These are phyloP conservation scores for Gorgonomyces haynaldii DNA, from an alignment of 192 early-diverging fungal genomes.

Conservation along the genomic window DNA sequence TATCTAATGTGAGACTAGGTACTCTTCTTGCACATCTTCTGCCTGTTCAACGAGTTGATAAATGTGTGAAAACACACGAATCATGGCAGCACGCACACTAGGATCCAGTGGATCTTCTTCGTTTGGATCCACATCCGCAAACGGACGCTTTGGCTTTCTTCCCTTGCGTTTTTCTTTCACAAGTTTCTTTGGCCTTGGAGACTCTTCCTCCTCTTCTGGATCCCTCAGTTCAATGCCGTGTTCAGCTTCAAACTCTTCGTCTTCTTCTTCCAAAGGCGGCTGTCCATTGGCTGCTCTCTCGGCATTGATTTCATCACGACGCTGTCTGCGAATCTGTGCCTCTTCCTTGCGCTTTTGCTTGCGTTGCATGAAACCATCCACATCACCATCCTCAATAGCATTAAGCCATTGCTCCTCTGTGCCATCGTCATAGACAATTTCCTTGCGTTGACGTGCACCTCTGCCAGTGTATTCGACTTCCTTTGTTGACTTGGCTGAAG, in stretches of 20 bases:
- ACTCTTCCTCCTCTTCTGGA: slow-evolving; percentile 10
- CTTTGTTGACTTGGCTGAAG: slow-evolving; percentile 23
- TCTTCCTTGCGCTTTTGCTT: slow-evolving; percentile 4
- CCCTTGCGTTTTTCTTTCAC: slow-evolving; percentile 20
- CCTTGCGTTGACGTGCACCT: slow-evolving; percentile 59
- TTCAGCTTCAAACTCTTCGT: slow-evolving; percentile 29
- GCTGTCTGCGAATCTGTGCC: slow-evolving; percentile 11
- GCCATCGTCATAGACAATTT: slow-evolving; percentile 82
- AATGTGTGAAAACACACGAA: slow-evolving; percentile 36
- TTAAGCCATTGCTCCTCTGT: slow-evolving; percentile 90
- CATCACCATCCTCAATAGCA: slow-evolving; percentile 15
- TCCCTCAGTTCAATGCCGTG: slow-evolving; percentile 11
- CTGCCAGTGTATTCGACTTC: slow-evolving; percentile 47
- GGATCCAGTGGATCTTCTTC: slow-evolving; percentile 40
- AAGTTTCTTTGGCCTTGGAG: slow-evolving; percentile 9
- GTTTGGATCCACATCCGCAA: slow-evolving; percentile 27
- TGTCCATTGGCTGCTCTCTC: not conserved
- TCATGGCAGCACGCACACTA: slow-evolving; percentile 42
- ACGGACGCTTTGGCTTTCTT: slow-evolving; percentile 17
- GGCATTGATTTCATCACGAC: not conserved
- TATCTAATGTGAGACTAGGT: slow-evolving; percentile 8
- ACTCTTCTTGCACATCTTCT: slow-evolving; percentile 24
- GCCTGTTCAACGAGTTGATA: slow-evolving; percentile 54
- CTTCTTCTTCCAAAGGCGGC: slow-evolving; percentile 15
- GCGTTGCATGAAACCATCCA: slow-evolving; percentile 28